phyloP scores from a whole-genome alignment of 192 early-diverging fungal species.

The Backusella australiensis region DNA sequence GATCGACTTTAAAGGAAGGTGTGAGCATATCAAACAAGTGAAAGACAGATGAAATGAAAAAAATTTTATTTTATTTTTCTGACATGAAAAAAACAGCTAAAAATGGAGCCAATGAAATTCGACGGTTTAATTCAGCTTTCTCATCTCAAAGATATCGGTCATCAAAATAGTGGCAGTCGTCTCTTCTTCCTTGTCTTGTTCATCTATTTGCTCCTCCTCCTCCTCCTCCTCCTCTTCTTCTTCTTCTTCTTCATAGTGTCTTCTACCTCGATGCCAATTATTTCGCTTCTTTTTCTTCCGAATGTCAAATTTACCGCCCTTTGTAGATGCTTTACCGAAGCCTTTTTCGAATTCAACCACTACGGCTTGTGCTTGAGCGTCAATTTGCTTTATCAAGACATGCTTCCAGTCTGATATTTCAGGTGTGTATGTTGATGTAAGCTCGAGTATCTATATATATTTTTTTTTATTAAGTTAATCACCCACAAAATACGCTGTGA shows the following conservation, averaged over 20 bases:
- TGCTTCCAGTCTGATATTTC: slow-evolving; percentile 13
- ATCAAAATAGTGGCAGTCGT: background rate
- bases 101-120: background rate
- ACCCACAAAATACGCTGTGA: background rate
- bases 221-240: slow-evolving; percentile 3
- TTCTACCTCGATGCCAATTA: background rate
- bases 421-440: slow-evolving; percentile 8
- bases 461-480: background rate
- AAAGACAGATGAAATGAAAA: background rate
- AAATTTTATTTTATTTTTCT: background rate
- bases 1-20: slow-evolving; percentile 77
- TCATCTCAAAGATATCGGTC: slow-evolving; percentile 1
- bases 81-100: background rate
- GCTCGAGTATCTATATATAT: slow-evolving; percentile 9
- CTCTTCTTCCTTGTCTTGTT: background rate
- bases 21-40: slow-evolving; percentile 71
- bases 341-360: background rate
- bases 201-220: background rate
- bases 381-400: background rate
- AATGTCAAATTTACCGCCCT: slow-evolving; percentile 14
- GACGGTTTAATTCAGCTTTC: background rate
- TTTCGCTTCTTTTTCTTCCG: background rate
- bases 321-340: slow-evolving; percentile 4
- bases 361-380: background rate
- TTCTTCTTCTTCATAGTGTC: background rate